A percentile compares a stretch with the other conserved stretches of the same genome.
Conservation (phyloP, 306 rosid genomes). For the Lathyrus aphaca region DNA sequence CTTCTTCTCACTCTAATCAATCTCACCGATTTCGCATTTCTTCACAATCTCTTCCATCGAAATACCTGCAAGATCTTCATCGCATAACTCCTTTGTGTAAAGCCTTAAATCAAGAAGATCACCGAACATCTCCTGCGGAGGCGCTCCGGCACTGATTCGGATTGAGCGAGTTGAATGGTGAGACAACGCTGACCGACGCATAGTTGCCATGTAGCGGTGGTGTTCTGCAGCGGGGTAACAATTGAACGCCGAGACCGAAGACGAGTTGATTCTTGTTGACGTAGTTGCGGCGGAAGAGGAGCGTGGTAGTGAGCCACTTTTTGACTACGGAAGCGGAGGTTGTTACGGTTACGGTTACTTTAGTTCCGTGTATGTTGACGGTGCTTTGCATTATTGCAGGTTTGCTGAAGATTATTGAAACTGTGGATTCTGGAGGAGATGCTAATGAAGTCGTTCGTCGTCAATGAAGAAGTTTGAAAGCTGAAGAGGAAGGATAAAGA, state of each 20-base stretch:
- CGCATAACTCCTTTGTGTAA: not conserved
- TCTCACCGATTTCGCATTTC: slow-evolving; percentile 23
- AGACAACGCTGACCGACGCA: slow-evolving; percentile 53
- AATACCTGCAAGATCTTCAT: not conserved
- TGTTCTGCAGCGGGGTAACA: slow-evolving; percentile 28
- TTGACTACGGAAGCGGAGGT: slow-evolving; percentile 26
- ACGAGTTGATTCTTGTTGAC: slow-evolving; percentile 22
- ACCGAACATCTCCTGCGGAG: slow-evolving; percentile 11
- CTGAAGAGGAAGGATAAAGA: too few species aligned
- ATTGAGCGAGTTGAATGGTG: slow-evolving; percentile 36
- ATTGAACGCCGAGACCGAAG: slow-evolving; percentile 58
- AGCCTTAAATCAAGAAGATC: slow-evolving; percentile 33
- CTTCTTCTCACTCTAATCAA: slow-evolving; percentile 24
- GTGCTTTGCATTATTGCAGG: too few species aligned
- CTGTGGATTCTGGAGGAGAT: too few species aligned
- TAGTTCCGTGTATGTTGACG: not conserved
- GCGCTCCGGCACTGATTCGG: not conserved
- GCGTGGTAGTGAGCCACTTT: slow-evolving; percentile 36
- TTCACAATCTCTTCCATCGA: slow-evolving; percentile 29
- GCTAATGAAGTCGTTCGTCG: too few species aligned
- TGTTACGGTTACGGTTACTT: slow-evolving; percentile 39
- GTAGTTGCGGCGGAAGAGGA: not conserved
- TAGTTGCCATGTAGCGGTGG: slow-evolving; percentile 47
- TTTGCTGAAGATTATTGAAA: too few species aligned
- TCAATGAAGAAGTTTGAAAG: too few species aligned